Conservation (phyloP, 805 yeast genomes). For the Kregervanrija fluxuum region DNA sequence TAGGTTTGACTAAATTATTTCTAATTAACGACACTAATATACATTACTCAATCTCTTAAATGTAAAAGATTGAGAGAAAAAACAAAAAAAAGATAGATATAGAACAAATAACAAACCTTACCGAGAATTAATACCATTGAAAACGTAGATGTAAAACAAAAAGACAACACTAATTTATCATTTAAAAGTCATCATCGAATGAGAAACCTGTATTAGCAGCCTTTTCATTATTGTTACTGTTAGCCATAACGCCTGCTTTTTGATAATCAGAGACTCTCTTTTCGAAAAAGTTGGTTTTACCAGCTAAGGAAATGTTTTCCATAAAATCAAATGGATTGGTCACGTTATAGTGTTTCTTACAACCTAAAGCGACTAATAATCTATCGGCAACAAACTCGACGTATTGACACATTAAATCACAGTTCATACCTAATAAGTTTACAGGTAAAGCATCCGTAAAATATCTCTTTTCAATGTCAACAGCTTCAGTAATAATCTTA, state of each 20-base stretch:
- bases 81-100: too few species aligned
- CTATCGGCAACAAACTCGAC: constrained; percentile 98
- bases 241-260: constrained; percentile 98
- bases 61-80: too few species aligned
- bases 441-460: constrained; percentile 94
- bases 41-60: too few species aligned
- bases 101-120: too few species aligned
- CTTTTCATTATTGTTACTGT: constrained; percentile 34
- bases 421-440: constrained; percentile 90
- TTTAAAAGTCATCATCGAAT: constrained; percentile 89
- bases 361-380: constrained; percentile 83
- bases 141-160: constrained; percentile 2
- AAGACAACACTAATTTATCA: constrained; percentile 1
- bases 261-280: constrained; percentile 98
- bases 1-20: too few species aligned
- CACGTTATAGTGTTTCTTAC: constrained; percentile 79
- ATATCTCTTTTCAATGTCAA: constrained; percentile 86
- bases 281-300: constrained; percentile 98
- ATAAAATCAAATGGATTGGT: constrained; percentile 96
- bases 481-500: constrained; percentile 91
- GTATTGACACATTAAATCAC: constrained; percentile 91
- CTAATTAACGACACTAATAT: too few species aligned
- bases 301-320: constrained; percentile 98
- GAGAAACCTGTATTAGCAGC: constrained; percentile 53
- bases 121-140: not conserved